These are phyloP conservation scores for Phascolomyces articulosus DNA, from an alignment of 371 early-diverging fungal genomes.

Conservation along the genomic window DNA sequence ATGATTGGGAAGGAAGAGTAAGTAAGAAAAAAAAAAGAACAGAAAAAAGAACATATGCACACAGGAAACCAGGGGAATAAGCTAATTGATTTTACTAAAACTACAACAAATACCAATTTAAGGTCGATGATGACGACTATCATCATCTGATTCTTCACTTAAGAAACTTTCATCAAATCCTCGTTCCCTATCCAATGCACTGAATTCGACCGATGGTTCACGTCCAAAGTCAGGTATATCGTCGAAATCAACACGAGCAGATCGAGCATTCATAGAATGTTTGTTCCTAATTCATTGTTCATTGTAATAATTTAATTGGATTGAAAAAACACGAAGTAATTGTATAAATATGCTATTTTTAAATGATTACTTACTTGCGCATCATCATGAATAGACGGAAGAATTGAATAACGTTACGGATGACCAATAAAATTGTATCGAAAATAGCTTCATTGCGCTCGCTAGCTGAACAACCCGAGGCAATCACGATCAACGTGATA, in stretches of 20 bases:
- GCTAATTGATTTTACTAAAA: too few relatives aligned
- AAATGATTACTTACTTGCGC: conserved; percentile 69
- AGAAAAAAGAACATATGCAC: too few relatives aligned
- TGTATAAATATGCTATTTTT: too few relatives aligned
- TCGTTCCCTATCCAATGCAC: conserved; percentile 35
- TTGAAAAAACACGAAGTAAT: too few relatives aligned
- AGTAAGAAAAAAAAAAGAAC: too few relatives aligned
- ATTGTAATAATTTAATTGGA: too few relatives aligned
- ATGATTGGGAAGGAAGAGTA: too few relatives aligned
- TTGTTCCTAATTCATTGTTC: conserved; percentile 34
- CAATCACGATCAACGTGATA: conserved; percentile 67
- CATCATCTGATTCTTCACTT: conserved; percentile 44
- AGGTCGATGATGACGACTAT: conserved; percentile 23
- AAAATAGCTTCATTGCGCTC: conserved; percentile 67
- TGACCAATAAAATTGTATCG: conserved; percentile 71
- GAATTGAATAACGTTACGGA: conserved; percentile 74
- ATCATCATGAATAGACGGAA: conserved; percentile 71
- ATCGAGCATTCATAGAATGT: conserved; percentile 44
- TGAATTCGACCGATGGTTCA: conserved; percentile 44
- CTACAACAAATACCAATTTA: too few relatives aligned
- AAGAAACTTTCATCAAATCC: conserved; percentile 44
- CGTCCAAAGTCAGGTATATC: conserved; percentile 33
- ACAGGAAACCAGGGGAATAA: too few relatives aligned
- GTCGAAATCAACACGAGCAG: conserved; percentile 49
- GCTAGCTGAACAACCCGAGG: conserved; percentile 64